Conservation (phyloP, 176 grass and related monocot species). For the Eleusine indica region DNA sequence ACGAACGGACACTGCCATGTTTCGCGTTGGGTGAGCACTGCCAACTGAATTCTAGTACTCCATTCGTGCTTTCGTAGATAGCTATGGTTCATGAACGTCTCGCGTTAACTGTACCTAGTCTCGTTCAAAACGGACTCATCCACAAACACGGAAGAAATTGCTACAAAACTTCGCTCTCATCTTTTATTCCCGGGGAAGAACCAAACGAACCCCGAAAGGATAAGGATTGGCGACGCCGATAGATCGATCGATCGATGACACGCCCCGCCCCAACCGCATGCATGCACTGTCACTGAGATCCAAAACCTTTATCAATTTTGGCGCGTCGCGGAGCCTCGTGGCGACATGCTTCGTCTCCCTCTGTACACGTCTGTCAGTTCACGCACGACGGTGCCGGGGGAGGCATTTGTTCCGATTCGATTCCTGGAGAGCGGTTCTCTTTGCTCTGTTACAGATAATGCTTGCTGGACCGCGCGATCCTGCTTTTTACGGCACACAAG, state of each 20-base stretch:
- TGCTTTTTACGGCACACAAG: neutral
- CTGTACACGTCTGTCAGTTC: conserved; percentile 25
- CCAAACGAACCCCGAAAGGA: neutral
- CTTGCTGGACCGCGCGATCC: neutral
- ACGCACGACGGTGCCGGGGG: neutral
- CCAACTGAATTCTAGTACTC: neutral
- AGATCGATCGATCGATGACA: neutral
- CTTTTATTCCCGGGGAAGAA: conserved; percentile 7
- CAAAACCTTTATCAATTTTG: conserved; percentile 1
- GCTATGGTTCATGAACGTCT: neutral
- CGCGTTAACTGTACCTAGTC: neutral
- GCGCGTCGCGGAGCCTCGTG: neutral
- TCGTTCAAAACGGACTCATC: neutral
- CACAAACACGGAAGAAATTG: neutral
- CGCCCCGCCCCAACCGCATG: neutral
- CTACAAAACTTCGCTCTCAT: neutral
- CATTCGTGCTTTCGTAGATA: too few relatives aligned
- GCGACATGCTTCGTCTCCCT: conserved; percentile 19
- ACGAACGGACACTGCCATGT: neutral
- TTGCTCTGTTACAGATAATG: neutral
- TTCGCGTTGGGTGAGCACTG: neutral
- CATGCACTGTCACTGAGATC: conserved; percentile 9
- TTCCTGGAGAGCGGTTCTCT: neutral
- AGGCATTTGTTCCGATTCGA: conserved; percentile 8
- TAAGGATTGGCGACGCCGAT: conserved; percentile 28